Base-by-base conservation (phyloP, 768 basidiomycete species). In the Krasilnikovozyma curviuscula region DNA sequence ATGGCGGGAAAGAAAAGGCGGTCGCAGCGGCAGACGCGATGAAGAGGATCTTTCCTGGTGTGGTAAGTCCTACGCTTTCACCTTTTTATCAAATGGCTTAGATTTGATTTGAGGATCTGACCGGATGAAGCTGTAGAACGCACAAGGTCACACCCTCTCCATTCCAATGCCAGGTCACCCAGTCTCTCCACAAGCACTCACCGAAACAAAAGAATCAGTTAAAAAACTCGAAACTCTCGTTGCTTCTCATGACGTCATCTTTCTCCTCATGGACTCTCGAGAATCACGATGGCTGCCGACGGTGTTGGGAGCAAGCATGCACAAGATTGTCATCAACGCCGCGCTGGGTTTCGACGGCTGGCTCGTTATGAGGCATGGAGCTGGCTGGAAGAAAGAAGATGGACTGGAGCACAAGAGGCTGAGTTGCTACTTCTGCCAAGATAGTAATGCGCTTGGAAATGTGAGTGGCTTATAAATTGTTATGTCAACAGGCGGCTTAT, bases 161-260 rank as follows among this genome's bases (percentile, higher is more conserved):
- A 80, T 97, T 55, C 91, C 91, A 7, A 97, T 98, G 89, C 93
- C 93, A 0, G 93, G 93, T 0, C 93, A 98, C 59, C 91, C 89
- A 0, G 72, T 95, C 48, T 75, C 84, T 3, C 46, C 60, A 7
- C 28, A 65, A 2, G 14, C 68, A 70, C 1, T 65, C 67, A 0
- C 71, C 70, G 73, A 78, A 56, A 69, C 74, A 0, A 71, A 74
- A 59, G 68, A 69, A n/a, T 79, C 85, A 54, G 76, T 95, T 0
- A 65, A 66, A 28, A 68, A 70, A 56, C 72, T 98, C 8, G 85
- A 89, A 57, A 62, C 70, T 23, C 72, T 97, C 14, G 71, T 97
- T 48, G 78, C 81, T 27, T 68, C 71, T 16, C 91, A 98, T 59
- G 93, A 98, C 59, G 89, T 71, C 0, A 71, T 95, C 3, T 97